Evolutionary conservation across 805 yeast species (phyloP), one percentile per base, ranked within the genome.

Genomic region (Blastobotrys parvus): DNA sequence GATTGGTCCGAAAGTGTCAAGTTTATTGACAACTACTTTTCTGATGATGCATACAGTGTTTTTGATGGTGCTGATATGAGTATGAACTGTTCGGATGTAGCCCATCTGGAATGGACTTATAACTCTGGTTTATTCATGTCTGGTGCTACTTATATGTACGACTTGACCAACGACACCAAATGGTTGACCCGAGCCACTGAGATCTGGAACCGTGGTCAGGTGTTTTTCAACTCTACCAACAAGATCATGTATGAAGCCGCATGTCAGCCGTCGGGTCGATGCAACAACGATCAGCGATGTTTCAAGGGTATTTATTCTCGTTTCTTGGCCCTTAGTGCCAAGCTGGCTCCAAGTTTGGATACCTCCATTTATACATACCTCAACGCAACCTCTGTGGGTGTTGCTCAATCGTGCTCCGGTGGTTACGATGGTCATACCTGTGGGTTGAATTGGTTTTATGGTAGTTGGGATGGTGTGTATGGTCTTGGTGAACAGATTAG

Each of bases 401-500:
- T 95, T 5, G 90, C 94, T 1, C 64, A 67, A 49, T 75, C 90
- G 0, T 89, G 97, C 64, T 69, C 82, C 1, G 97, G 97, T 50
- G 97, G 96, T 55, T 46, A 64, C 3, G 97, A 89, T 60, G 86
- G 86, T 15, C 82, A 78, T 49, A 89, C 97, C 0, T 90, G 97
- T 69, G 97, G 96, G 22, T 56, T 74, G 45, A 71, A 84, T 56
- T 89, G 97, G 97, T 63, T 74, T 2, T 52, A 49, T 16, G 59
- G 60, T 6, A 77, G 76, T 16, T 83, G 82, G 79, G 97, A 89
- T 62, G 78, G 74, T 1, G 56, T 58, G 33, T 86, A 75, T 55
- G 96, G 97, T 2, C 70, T 90, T 29, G 97, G 97, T 44, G 95
- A 90, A 65, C 95, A 90, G 64, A 82, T 85, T 74, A 66, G 80